Evolutionary conservation across 345 rosid genomes (phyloP), one percentile per base, ranked within the genome.

Genomic region (Linum lewisii): DNA sequence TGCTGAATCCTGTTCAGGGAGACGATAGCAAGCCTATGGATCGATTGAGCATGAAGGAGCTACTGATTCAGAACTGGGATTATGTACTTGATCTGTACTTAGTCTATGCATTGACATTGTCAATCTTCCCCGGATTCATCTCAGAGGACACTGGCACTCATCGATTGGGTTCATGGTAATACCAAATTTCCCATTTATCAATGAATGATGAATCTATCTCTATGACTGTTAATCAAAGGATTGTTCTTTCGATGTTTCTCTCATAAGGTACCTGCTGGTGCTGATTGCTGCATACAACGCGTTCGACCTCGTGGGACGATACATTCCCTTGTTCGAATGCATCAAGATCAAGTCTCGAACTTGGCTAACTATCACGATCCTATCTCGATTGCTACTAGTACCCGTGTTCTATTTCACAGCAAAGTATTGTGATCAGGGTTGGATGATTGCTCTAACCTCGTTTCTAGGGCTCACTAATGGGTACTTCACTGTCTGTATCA

Each of bases 391-490:
- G 63, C 42, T 82, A 7, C 73, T 93, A 13, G 45, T 89, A 44
- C 99, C 99, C 0, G 84, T 94, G 5, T 89, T 93, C 68, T 93
- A 88, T 74, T 91, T 88, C 81, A 82, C 96, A 0, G 88, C 90
- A 0, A 87, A 89, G 45, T 85, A 83, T 57, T 95, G 84, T 3
- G 95, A 85, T 66, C 83, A 87, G 61, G 99, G 99, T 58, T 93
- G 88, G 86, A 93, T 85, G 99, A 87, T 93, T 65, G 55, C 81
- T 65, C 86, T 89, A 1, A 61, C 69, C 25, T 82, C 90, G 16
- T 64, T 88, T 66, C 63, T 91, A 63, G 98, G 96, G 49, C 49
- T 88, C 29, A 79, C 92, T 4, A 86, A 81, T 52, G 98, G 98
- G 25, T 73, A 85, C 67, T 85, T 93, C 51, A 89, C 91, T 1